A percentile compares a stretch with the other conserved stretches of the same genome.
Conservation (phyloP, 2,329 filamentous ascomycete species). For the Cryoendolithus antarcticus region DNA sequence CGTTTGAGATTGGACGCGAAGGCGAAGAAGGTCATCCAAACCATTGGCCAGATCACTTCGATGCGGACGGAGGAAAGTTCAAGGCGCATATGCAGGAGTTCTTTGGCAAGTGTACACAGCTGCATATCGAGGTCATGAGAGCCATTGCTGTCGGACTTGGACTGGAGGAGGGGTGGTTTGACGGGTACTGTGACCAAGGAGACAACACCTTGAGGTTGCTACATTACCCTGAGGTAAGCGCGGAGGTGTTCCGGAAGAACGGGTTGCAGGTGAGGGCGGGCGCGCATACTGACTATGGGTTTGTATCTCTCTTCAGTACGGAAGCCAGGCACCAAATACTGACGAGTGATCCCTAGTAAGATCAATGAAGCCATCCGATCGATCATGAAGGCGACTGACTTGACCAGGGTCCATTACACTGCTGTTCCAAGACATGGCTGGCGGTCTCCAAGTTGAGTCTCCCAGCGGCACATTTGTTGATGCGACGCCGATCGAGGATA, state of each 20-base stretch:
- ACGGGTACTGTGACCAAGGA: slow-evolving; percentile 57
- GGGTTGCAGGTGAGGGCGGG: slow-evolving; percentile 51
- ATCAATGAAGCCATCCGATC: background rate
- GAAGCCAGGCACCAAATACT: background rate
- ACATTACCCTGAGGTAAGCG: slow-evolving; percentile 42
- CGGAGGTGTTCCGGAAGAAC: slow-evolving; percentile 41
- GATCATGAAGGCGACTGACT: background rate
- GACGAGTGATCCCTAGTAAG: background rate
- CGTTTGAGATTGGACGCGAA: slow-evolving; percentile 49
- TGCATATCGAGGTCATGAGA: slow-evolving; percentile 65
- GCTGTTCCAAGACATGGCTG: slow-evolving; percentile 40
- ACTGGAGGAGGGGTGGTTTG: slow-evolving; percentile 67
- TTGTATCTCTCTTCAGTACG: slow-evolving; percentile 27
- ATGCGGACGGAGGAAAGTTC: slow-evolving; percentile 50
- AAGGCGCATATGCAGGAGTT: slow-evolving; percentile 63
- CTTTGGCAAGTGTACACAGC: slow-evolving; percentile 56
- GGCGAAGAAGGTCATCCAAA: slow-evolving; percentile 55
- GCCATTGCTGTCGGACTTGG: slow-evolving; percentile 46
- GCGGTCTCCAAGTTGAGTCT: slow-evolving; percentile 48
- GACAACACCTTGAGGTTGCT: slow-evolving; percentile 48
- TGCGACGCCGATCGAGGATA: slow-evolving; percentile 65
- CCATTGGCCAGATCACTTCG: slow-evolving; percentile 53
- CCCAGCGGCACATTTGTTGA: slow-evolving; percentile 64
- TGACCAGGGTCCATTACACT: slow-evolving; percentile 28
- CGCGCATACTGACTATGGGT: slow-evolving; percentile 48